Evolutionary conservation across 1,139 yeast genomes (phyloP), one percentile per base, ranked within the genome.

Genomic region (Waltiozyma sp.): DNA sequence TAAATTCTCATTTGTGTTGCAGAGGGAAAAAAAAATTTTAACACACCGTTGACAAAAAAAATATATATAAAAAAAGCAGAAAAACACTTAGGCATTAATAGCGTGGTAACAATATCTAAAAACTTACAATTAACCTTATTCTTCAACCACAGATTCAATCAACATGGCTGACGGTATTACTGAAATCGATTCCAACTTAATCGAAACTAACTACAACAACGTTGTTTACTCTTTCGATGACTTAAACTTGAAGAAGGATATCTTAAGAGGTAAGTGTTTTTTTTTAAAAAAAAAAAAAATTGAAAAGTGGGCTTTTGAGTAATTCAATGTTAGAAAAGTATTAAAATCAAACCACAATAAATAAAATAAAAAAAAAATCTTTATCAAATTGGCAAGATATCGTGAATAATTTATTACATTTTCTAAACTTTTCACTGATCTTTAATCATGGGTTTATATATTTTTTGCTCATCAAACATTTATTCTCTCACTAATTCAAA

Each of bases 141-240:
- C 15, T 18, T 4, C 34, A 31, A 31, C 34, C 11, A 31, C 34
- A 31, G 34, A n/a, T n/a, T 31, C 37, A 35, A 18, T 35, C 45
- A 47, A 37, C 37, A 51, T 54, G 54, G 49, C 64, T 52, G 70
- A 65, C 59, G 87, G 87, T 63, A 81, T 85, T 64, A 75, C 82
- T 58, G 94, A 86, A 69, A 75, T 86, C 64, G 95, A 84, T 68
- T 70, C 87, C 60, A 77, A 77, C 65, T 77, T 80, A 67, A 88
- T 89, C 65, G 94, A 85, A 75, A 74, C 96, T 73, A 91, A 91
- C 84, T 89, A 89, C 80, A 96, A 89, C 76, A 88, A 88, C 68
- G 91, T 86, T 63, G 95, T 88, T 66, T 79, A 81, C 77, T 73
- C 83, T 55, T 83, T 83, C 68, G 93, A 83, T 63, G 96, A 88